Base-by-base conservation (phyloP, 768 basidiomycete genomes). In the Rhodotorula diobovata region DNA sequence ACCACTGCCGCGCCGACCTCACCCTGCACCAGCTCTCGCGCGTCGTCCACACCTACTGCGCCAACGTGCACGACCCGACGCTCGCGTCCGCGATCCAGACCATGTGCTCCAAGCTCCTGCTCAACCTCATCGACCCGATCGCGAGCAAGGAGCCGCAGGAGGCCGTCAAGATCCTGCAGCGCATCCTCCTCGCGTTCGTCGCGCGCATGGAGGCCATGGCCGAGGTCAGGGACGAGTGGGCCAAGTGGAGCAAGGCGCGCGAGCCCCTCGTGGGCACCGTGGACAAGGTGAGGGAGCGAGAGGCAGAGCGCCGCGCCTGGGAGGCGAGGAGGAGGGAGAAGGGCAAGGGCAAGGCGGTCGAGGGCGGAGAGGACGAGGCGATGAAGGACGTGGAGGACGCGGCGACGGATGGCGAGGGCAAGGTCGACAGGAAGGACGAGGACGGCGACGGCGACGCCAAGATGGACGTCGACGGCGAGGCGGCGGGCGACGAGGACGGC, bases 81-180 rank as follows among this genome's bases (percentile, higher is more conserved):
- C 85, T 94, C 57, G 85, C 87, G 16, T 87, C 85, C 75, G 87
- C 86, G 66, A 86, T 94, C 45, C 93, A 97, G 78, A 91, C 90
- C 21, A 84, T 97, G 79, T 91, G 90, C 73, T 89, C 90, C 63
- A 98, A 97, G 81, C 88, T 96, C 82, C 88, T 97, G 79, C 90
- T 93, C 77, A 90, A 90, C 72, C 84, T 96, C 59, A 85, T 90
- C 54, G 96, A 98, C 66, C 85, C 87, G 57, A 88, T 97, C 54
- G 81, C 89, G 34, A 81, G 55, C 66, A 76, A 84, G 41, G 93
- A 95, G 80, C 82, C 85, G 34, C 84, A 85, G 65, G 88, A 87
- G 58, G 88, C 91, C 18, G 84, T 86, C 7, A 84, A 84, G 64
- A 83, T 93, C n/a, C 82, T 98, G 14, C 81, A 83, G 35, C 84